Evolutionary conservation across 192 early-diverging fungal species (phyloP), one percentile per base, ranked within the genome.

Genomic region (Podila clonocystis): DNA sequence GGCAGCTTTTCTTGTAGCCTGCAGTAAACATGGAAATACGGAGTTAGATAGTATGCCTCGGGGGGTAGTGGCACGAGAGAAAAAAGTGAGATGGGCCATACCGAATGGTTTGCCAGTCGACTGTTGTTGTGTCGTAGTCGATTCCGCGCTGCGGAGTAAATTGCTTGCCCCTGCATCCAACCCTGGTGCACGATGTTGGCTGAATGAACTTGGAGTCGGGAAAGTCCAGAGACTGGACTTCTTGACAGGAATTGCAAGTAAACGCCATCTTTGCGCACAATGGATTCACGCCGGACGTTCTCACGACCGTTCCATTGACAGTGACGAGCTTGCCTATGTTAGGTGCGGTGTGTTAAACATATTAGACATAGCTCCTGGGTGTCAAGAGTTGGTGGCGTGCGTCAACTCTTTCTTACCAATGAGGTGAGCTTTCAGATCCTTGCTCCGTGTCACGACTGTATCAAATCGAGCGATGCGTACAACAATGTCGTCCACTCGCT

Each of bases 1-100:
- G 89, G 87, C 24, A 94, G 80, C 70, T 93, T 93, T 58, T 95
- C 94, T 80, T 95, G 94, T 30, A 95, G 89, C 50, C 93, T 90
- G 41, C 41, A 62, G 8, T n/a, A 49, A 29, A 6, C 29, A 38
- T 4, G 24, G n/a, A 15, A 29, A 38, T 41, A 58, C 6, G 5
- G 4, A 62, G 55, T 62, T 26, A 63, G 30, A 52, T 26, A 24
- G 34, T 22, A 24, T 55, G 52, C 24, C 24, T 26, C 20, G 52
- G 8, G 17, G 17, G 5, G 5, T 22, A 55, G 19, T n/a, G 24
- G n/a, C n/a, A 55, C 52, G 24, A 55, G 17, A n/a, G n/a, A 17
- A 55, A 52, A 17, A 52, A 24, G 36, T 9, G 9, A 41, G 34
- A 22, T 41, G 24, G 6, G 2, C 2, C 49, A 36, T 58, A 84